Evolutionary conservation across 192 early-diverging fungal species (phyloP).

Genomic region (Coemansia sp.): DNA sequence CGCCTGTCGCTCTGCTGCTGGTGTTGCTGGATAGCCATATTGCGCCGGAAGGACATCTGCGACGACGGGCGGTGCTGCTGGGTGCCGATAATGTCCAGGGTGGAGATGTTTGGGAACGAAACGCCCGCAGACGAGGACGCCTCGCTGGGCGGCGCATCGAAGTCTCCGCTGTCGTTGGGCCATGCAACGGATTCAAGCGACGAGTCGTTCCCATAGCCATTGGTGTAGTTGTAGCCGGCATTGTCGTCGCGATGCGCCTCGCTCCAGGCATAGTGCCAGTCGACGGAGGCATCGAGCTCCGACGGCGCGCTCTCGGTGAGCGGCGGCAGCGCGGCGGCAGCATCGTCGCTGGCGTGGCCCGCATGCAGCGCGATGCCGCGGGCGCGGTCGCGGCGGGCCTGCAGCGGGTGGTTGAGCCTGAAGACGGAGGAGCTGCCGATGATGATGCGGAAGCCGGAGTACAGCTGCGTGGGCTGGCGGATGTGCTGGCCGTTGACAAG

Average conservation of each 20-base stretch:
- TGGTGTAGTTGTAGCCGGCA: background rate
- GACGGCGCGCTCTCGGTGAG: constrained; percentile 3
- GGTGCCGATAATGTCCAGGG: background rate
- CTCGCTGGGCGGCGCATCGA: background rate
- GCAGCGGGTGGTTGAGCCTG: constrained; percentile 80
- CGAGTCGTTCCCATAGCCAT: background rate
- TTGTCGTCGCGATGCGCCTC: constrained; percentile 63
- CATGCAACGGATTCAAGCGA: background rate
- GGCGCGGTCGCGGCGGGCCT: constrained; percentile 58
- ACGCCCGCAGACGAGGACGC: background rate
- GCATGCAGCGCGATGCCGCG: constrained; percentile 19
- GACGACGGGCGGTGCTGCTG: constrained; percentile 14
- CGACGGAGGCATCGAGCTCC: constrained; percentile 49
- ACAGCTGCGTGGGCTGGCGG: constrained; percentile 56
- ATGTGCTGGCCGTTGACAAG: constrained; percentile 81
- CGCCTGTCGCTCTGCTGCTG: background rate
- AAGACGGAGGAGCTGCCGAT: constrained; percentile 81
- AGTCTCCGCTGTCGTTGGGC: background rate
- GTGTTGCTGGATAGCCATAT: background rate
- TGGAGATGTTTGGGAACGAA: background rate
- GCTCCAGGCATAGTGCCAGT: constrained; percentile 76
- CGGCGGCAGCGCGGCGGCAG: constrained; percentile 2
- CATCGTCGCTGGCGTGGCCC: constrained; percentile 23
- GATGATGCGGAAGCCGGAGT: constrained; percentile 77
- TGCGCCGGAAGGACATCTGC: constrained; percentile 29